Evolutionary conservation across 2,329 filamentous ascomycete species (phyloP), one percentile per base, ranked within the genome.

Genomic region (Fusarium annulatum): DNA sequence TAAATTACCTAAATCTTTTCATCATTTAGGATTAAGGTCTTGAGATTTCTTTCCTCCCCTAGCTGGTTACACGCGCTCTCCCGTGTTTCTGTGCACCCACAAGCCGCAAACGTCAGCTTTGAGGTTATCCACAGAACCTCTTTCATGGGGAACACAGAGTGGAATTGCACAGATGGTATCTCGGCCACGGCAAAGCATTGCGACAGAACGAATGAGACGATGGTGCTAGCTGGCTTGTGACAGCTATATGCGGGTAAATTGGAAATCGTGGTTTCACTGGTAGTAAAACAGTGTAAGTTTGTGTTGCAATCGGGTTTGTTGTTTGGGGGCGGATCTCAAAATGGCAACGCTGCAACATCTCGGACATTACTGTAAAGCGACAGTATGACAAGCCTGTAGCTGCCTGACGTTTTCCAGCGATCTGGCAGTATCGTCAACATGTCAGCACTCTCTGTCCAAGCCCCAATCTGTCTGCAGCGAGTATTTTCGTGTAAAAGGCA

Each of bases 341-440:
- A 80, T 6, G 76, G 75, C 8, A 81, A 79, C 0, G 78, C 81
- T 0, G 84, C 84, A 14, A 86, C 82, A 0, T 76, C 85, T 2
- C 79, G 83, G 26, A 88, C 87, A 0, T 79, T 89, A 2, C 89
- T 88, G 77, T 86, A 86, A 69, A 82, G 83, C 15, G 88, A 85
- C 10, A 88, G 86, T 70, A 88, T 84, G 23, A 88, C 87, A 41
- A 90, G 89, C 74, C 85, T 1, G 84, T 87, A 9, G 86, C 86
- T 2, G 82, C 83, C 0, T 89, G 9, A 84, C 85, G 2, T 76
- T 87, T 5, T 80, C 89, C 5, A 79, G 89, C 18, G 19, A 41
- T n/a, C 19, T 3, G 7, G 19, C 14, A 41, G 19, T 10, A 7
- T 41, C 51, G 8, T 18, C 41, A 18, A 8, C 16, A 21, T 52